A percentile compares a stretch with the other conserved stretches of the same genome.
These are phyloP conservation scores for Prunus armeniaca DNA, from an alignment of 306 rosid species.

Conservation along the genomic window DNA sequence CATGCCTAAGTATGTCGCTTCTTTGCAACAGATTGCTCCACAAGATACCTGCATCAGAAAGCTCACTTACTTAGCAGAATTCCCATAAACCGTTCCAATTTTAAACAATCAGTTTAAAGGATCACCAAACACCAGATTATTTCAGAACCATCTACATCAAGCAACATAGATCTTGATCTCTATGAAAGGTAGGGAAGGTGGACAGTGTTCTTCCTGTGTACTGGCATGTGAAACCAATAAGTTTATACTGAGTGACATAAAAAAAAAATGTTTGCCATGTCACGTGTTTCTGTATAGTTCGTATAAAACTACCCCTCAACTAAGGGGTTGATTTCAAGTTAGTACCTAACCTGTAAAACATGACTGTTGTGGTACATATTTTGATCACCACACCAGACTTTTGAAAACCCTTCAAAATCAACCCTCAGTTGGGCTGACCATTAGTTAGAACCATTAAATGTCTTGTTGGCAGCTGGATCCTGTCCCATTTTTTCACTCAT, in stretches of 20 bases:
- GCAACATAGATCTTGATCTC: neutral
- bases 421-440: too few species aligned
- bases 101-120: neutral
- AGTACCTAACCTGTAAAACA: neutral
- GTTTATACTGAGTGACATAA: neutral
- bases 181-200: neutral
- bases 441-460: too few species aligned
- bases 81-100: neutral
- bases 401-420: too few species aligned
- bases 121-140: neutral
- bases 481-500: too few species aligned
- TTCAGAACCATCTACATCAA: neutral
- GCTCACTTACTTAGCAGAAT: neutral
- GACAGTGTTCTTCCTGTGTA: neutral
- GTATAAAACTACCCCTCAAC: neutral
- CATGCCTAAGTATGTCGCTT: constrained; percentile 23
- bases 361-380: neutral
- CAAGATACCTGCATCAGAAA: constrained; percentile 31
- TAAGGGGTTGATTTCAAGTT: neutral
- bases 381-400: neutral
- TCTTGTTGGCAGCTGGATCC: too few species aligned
- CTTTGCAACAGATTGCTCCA: constrained; percentile 29
- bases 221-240: neutral
- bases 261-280: too few species aligned
- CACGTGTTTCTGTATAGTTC: too few species aligned